Conservation (phyloP, 2,329 filamentous ascomycete species). For the Parascedosporium putredinis region DNA sequence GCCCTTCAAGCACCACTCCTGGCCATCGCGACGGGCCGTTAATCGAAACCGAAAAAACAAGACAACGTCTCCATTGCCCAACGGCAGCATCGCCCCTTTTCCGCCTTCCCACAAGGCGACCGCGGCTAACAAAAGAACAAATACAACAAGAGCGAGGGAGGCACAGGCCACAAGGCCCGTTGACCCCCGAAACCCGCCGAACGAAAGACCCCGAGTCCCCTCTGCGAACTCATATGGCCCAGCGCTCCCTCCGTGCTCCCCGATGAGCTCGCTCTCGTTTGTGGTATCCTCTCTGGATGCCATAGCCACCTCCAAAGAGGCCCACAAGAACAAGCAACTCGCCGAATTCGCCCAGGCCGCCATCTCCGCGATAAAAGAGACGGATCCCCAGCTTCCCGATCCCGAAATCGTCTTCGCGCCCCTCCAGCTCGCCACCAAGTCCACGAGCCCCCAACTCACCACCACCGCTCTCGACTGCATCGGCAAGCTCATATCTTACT, state of each 20-base stretch:
- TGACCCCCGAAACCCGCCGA: too few relatives aligned
- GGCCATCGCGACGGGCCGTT: background rate
- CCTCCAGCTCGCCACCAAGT: constrained; percentile 79
- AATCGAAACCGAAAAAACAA: too few relatives aligned
- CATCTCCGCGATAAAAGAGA: constrained; percentile 74
- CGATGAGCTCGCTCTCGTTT: constrained; percentile 90
- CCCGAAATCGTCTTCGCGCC: constrained; percentile 89
- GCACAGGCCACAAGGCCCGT: too few relatives aligned
- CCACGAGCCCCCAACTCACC: constrained; percentile 72
- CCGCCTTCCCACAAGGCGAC: background rate
- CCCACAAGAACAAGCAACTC: constrained; percentile 74
- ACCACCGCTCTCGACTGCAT: constrained; percentile 94
- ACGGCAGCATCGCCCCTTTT: background rate
- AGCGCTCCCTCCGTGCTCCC: constrained; percentile 36
- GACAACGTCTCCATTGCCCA: too few relatives aligned
- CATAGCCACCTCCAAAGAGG: constrained; percentile 86
- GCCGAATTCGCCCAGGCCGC: constrained; percentile 73
- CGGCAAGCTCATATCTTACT: constrained; percentile 97
- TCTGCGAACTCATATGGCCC: constrained; percentile 32
- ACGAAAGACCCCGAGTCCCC: too few relatives aligned
- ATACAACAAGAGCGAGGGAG: too few relatives aligned
- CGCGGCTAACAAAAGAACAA: background rate
- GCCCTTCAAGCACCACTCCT: background rate
- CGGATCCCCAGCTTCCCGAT: constrained; percentile 70
- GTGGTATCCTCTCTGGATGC: constrained; percentile 87